phyloP scores from a whole-genome alignment of 306 rosid species.

The Neltuma alba region DNA sequence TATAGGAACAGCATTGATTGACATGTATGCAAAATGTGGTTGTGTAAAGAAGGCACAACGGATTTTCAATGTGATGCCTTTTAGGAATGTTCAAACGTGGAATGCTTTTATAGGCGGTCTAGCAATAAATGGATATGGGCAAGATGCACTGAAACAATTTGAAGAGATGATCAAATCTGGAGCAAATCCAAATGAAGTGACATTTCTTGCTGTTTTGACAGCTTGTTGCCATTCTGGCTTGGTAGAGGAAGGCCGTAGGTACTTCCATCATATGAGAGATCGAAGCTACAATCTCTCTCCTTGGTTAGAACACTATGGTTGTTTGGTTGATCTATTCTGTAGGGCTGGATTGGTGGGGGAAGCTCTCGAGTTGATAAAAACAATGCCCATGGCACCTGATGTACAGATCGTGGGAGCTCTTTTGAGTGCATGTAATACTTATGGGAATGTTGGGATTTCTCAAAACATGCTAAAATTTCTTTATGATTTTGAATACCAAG shows the following conservation, averaged over 20 bases:
- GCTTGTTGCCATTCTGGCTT: constrained; percentile 86
- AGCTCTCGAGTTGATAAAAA: constrained; percentile 65
- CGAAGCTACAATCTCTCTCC: constrained; percentile 53
- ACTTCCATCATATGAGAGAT: constrained; percentile 56
- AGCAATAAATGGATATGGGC: constrained; percentile 68
- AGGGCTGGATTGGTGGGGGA: constrained; percentile 69
- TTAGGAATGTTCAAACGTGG: constrained; percentile 72
- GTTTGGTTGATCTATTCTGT: constrained; percentile 82
- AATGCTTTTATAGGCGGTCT: constrained; percentile 72
- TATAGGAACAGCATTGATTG: constrained; percentile 72
- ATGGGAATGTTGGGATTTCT: constrained; percentile 58
- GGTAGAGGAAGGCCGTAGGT: constrained; percentile 65
- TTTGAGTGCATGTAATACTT: constrained; percentile 59
- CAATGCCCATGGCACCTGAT: constrained; percentile 88
- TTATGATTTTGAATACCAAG: constrained; percentile 51
- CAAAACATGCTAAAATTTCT: constrained; percentile 53
- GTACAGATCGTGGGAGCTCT: constrained; percentile 73
- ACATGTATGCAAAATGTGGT: constrained; percentile 85
- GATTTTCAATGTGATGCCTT: constrained; percentile 54
- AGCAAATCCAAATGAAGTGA: constrained; percentile 68
- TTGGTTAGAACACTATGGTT: constrained; percentile 75
- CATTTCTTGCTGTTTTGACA: constrained; percentile 72
- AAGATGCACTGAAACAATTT: constrained; percentile 58
- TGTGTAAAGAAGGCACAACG: constrained; percentile 58
- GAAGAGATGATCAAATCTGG: constrained; percentile 58